Evolutionary conservation across 352 stramenopile species (phyloP), one percentile per base, ranked within the genome.

Genomic region (Pythium utonaiense): DNA sequence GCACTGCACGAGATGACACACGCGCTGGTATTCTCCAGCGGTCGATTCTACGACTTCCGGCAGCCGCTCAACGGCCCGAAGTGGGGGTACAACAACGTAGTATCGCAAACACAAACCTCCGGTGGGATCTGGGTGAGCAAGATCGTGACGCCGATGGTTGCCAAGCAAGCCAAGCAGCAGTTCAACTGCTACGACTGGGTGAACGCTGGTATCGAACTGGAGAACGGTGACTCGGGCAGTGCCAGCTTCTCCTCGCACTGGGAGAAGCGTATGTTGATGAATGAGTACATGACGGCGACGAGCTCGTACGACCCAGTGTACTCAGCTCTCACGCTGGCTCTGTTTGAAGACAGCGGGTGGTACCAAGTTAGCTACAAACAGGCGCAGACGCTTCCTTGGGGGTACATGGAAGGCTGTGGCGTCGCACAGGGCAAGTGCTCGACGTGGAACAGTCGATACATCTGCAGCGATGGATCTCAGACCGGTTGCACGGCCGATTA

Each of bases 221-320:
- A 94, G 54, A 91, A 94, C 34, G 81, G 83, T 1, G 76, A 80
- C 21, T 71, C 74, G 1, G 83, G 84, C 6, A 85, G 77, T 47
- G 62, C 74, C 0, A 75, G 73, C 16, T 88, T 83, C 47, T 88
- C 77, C 10, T 89, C 78, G 3, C 84, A 94, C 60, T 92, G 83
- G 83, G 84, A 94, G n/a, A 92, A 94, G 33, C 82, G 84, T 19
- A 47, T 91, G 16, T 65, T 89, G 3, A 84, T 86, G 74, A 91
- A 93, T 36, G 84, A 93, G 64, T 91, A 89, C 58, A 93, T 93
- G 84, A 92, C 77, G 30, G 81, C 82, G 13, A 91, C 80, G 22
- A 88, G 75, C 31, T 74, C 79, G 42, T 86, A 89, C 53, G 86
- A 90, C 48, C 75, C 78, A 1, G 82, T 93, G 1, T 91, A 87